phyloP scores from a whole-genome alignment of 805 yeast genomes.

The Vanderwaltozyma verrucispora region DNA sequence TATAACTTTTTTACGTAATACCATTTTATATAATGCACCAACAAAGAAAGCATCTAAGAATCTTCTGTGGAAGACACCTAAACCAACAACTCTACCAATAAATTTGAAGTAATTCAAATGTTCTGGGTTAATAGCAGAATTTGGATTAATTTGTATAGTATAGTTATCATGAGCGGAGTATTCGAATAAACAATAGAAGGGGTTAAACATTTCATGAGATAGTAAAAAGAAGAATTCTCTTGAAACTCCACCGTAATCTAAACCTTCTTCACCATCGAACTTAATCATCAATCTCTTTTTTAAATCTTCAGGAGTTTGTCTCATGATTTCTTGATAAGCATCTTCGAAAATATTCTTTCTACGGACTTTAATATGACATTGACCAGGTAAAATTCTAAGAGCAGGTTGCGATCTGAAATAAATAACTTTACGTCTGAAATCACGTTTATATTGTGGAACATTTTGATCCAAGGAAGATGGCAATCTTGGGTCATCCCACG shows the following conservation, averaged over 20 bases:
- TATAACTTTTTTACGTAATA: constrained; percentile 88
- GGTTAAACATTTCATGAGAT: constrained; percentile 98
- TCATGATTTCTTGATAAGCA: constrained; percentile 96
- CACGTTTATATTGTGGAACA: constrained; percentile 98
- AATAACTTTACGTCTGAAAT: constrained; percentile 92
- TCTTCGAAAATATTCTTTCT: constrained; percentile 96
- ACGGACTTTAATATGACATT: constrained; percentile 95
- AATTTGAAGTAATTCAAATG: constrained; percentile 96
- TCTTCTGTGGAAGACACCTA: constrained; percentile 97
- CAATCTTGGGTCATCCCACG: constrained; percentile 99
- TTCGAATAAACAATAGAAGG: constrained; percentile 93
- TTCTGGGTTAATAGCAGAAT: constrained; percentile 94
- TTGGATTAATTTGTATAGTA: constrained; percentile 95
- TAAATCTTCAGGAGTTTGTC: constrained; percentile 96
- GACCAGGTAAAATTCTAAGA: constrained; percentile 92
- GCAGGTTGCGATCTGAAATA: constrained; percentile 99
- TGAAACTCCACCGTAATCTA: constrained; percentile 98
- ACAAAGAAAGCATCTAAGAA: constrained; percentile 97
- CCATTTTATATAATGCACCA: constrained; percentile 96
- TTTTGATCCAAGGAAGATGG: constrained; percentile 96
- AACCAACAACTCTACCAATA: constrained; percentile 95
- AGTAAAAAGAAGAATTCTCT: constrained; percentile 94
- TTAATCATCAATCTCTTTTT: constrained; percentile 97
- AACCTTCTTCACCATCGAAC: constrained; percentile 98
- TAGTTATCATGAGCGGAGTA: constrained; percentile 97